phyloP scores from a whole-genome alignment of 2,329 filamentous ascomycete genomes.

The Botrytis cinerea region DNA sequence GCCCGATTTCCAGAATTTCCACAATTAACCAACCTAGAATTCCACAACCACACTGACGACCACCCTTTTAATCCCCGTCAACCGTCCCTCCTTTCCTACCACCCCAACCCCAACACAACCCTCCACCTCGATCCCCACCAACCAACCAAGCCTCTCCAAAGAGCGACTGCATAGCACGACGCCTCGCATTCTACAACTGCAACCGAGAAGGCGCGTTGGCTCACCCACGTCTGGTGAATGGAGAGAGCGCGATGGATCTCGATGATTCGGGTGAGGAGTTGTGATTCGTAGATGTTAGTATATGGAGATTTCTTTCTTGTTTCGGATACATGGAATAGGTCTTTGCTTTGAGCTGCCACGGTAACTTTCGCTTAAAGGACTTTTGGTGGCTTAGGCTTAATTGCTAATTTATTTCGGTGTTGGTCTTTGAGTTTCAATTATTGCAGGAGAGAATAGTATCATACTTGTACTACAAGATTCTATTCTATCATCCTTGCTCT shows the following conservation, averaged over 20 bases:
- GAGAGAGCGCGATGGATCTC: background rate
- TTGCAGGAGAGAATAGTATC: background rate
- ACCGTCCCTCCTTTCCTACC: too few relatives aligned
- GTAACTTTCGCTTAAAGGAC: rapidly evolving
- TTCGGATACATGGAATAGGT: background rate
- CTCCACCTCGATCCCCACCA: background rate
- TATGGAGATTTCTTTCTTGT: background rate
- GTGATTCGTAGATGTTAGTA: background rate
- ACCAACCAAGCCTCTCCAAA: background rate
- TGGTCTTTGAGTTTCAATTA: background rate
- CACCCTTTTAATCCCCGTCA: rapidly evolving
- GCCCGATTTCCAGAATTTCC: background rate
- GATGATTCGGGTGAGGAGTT: background rate
- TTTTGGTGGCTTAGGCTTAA: background rate
- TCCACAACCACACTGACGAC: background rate
- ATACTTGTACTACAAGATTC: background rate
- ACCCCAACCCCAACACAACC: too few relatives aligned
- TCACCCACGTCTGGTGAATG: background rate
- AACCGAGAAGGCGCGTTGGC: background rate
- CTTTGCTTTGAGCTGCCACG: background rate
- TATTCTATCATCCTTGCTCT: background rate
- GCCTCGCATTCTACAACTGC: background rate
- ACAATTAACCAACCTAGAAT: background rate
- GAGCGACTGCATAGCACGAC: background rate
- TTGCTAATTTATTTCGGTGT: background rate